Conservation (phyloP, 352 stramenopile species). For the Phytophthora parvispora region DNA sequence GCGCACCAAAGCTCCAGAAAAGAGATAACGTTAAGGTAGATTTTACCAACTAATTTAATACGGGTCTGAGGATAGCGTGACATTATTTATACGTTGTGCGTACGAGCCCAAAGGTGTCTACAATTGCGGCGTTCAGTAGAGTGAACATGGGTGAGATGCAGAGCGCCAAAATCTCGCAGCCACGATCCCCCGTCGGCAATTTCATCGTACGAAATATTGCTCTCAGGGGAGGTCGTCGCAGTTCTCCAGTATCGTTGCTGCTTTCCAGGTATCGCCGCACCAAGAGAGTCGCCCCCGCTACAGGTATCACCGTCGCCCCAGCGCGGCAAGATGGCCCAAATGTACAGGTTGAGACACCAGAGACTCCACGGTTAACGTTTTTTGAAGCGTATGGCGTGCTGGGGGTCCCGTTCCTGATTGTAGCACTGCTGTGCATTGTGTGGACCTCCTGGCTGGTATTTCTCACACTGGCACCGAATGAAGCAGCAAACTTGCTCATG, state of each 20-base stretch:
- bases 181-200: neutral
- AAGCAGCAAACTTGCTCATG: constrained; percentile 49
- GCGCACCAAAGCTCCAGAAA: neutral
- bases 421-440: constrained; percentile 17
- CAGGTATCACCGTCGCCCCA: neutral
- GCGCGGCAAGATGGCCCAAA: neutral
- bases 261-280: neutral
- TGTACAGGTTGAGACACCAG: neutral
- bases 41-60: neutral
- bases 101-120: too few relatives aligned
- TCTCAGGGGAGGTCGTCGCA: neutral
- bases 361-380: constrained; percentile 10
- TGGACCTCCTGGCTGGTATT: constrained; percentile 45
- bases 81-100: constrained; percentile 1
- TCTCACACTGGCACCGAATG: constrained; percentile 34
- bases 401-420: constrained; percentile 21
- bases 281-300: neutral
- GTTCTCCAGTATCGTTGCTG: neutral
- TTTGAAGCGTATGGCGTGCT: constrained; percentile 28
- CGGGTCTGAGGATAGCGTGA: neutral
- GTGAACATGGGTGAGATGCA: constrained; percentile 1
- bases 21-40: neutral
- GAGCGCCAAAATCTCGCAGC: neutral
- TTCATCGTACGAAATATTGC: neutral
- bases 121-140: too few relatives aligned